phyloP scores from a whole-genome alignment of 1,139 yeast species.

The Ogataea hybrid region DNA sequence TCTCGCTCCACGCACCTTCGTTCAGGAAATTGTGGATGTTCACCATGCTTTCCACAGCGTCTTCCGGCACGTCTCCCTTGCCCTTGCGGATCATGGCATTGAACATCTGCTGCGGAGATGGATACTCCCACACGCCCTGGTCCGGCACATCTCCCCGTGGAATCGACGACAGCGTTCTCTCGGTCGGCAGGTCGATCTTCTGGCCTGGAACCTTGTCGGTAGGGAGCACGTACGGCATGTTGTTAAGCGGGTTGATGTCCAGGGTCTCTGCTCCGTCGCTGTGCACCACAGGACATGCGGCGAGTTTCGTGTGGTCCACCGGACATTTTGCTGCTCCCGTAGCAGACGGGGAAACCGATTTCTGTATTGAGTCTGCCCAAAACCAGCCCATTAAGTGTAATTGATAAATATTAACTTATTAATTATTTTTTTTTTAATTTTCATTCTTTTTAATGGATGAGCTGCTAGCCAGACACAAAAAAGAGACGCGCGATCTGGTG shows the following conservation, averaged over 20 bases:
- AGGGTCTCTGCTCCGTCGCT: constrained; percentile 24
- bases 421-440: constrained; percentile 2
- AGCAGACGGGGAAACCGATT: background rate
- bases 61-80: constrained; percentile 84
- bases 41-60: constrained; percentile 96
- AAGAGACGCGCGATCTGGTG: constrained; percentile 64
- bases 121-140: constrained; percentile 93
- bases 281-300: constrained; percentile 36
- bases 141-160: constrained; percentile 74
- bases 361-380: constrained; percentile 51
- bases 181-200: constrained; percentile 70
- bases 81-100: constrained; percentile 97
- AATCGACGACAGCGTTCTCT: constrained; percentile 78
- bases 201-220: constrained; percentile 79
- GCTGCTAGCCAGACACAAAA: constrained; percentile 59
- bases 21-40: constrained; percentile 93
- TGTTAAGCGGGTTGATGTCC: constrained; percentile 72
- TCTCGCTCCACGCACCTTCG: constrained; percentile 98
- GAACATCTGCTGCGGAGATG: constrained; percentile 98
- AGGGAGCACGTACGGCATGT: constrained; percentile 79
- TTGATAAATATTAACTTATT: background rate
- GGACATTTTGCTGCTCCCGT: constrained; percentile 39
- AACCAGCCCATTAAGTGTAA: constrained; percentile 69
- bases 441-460: constrained; percentile 39
- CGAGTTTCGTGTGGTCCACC: constrained; percentile 35